phyloP scores from a whole-genome alignment of 371 early-diverging fungal species.

The Capniomyces stellatus region DNA sequence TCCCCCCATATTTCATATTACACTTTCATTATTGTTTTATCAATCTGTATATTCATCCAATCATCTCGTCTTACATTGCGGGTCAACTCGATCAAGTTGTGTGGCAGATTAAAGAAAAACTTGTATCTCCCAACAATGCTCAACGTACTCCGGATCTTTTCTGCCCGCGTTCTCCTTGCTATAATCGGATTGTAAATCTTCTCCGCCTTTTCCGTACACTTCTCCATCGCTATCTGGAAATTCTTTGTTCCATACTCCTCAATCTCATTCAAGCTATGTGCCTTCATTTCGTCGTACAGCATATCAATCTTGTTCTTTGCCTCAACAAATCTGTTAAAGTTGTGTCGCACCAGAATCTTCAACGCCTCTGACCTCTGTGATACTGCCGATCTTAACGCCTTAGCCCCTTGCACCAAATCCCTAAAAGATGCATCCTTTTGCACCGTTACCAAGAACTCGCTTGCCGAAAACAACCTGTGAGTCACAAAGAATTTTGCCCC shows the following conservation, averaged over 20 bases:
- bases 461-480: slow-evolving; percentile 59
- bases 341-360: slow-evolving; percentile 72
- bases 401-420: slow-evolving; percentile 56
- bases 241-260: slow-evolving; percentile 65
- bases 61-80: slow-evolving; percentile 19
- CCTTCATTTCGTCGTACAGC: slow-evolving; percentile 78
- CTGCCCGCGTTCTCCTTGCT: slow-evolving; percentile 63
- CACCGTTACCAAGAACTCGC: slow-evolving; percentile 56
- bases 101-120: slow-evolving; percentile 87
- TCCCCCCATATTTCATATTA: too few relatives aligned
- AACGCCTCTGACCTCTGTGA: slow-evolving; percentile 70
- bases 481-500: slow-evolving; percentile 24
- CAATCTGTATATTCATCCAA: too few relatives aligned
- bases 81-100: slow-evolving; percentile 59
- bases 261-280: slow-evolving; percentile 52
- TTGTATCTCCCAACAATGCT: slow-evolving; percentile 75
- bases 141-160: slow-evolving; percentile 79
- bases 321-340: slow-evolving; percentile 89
- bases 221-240: slow-evolving; percentile 34
- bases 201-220: slow-evolving; percentile 33
- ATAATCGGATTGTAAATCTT: slow-evolving; percentile 77
- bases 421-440: slow-evolving; percentile 66
- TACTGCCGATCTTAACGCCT: slow-evolving; percentile 45
- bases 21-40: too few relatives aligned
- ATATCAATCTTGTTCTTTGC: slow-evolving; percentile 89